Evolutionary conservation across 192 early-diverging fungal species (phyloP).

Genomic region (Entomortierella chlamydospora): DNA sequence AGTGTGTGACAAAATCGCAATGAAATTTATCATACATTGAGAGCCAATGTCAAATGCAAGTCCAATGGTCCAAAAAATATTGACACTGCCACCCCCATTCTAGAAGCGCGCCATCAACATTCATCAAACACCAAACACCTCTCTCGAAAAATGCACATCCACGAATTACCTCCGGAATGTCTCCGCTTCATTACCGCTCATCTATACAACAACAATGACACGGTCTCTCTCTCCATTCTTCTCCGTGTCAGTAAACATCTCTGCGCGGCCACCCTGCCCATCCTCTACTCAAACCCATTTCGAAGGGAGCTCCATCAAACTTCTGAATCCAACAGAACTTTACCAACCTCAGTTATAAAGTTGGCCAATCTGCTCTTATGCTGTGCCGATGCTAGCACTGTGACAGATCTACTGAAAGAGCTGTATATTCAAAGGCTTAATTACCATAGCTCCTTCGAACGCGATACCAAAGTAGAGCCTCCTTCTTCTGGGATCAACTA

Average conservation of each 20-base stretch:
- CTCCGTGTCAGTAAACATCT: constrained; percentile 11
- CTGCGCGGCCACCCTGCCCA: constrained; percentile 15
- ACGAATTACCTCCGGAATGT: constrained; percentile 17
- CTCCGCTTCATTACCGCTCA: constrained; percentile 17
- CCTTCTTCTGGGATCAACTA: constrained; percentile 22
- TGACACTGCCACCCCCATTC: no score
- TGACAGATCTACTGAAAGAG: constrained; percentile 12
- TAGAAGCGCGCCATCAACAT: not conserved
- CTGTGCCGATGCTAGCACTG: not conserved
- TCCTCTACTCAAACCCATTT: constrained; percentile 25
- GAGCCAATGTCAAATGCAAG: no score
- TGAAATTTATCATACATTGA: no score
- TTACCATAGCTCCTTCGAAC: no score
- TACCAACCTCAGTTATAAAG: not conserved
- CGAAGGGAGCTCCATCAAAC: not conserved
- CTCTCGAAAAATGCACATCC: not conserved
- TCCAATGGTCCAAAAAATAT: no score
- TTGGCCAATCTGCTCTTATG: not conserved
- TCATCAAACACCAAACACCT: not conserved
- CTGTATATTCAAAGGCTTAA: no score
- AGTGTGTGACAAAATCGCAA: no score
- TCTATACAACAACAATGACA: constrained; percentile 6
- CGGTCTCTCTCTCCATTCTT: not conserved
- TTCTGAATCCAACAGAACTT: not conserved
- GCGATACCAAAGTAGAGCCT: not conserved